Evolutionary conservation across 495 filamentous ascomycete species (phyloP).

Genomic region (Lasiosphaeria miniovina): DNA sequence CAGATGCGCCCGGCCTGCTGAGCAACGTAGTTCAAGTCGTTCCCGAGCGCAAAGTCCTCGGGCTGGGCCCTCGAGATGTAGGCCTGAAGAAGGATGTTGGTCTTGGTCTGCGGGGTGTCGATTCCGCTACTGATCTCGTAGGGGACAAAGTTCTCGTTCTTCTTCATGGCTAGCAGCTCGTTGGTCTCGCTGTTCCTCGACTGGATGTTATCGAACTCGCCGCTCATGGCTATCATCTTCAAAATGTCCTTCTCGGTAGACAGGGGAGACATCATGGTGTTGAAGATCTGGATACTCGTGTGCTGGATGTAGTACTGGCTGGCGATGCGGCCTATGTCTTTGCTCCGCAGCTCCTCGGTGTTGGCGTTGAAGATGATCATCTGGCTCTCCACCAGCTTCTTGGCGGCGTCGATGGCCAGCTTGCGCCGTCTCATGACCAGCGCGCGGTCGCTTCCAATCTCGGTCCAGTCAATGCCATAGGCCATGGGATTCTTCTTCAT

Average conservation of each 20-base stretch:
- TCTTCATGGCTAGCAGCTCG: slow-evolving; percentile 59
- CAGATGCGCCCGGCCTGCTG: slow-evolving; percentile 95
- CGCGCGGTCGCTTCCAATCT: slow-evolving; percentile 79
- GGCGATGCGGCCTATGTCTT: slow-evolving; percentile 93
- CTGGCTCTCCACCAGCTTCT: slow-evolving; percentile 81
- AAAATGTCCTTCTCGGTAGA: slow-evolving; percentile 86
- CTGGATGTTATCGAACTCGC: slow-evolving; percentile 97
- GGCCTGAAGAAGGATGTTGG: slow-evolving; percentile 90
- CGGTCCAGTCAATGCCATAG: slow-evolving; percentile 96
- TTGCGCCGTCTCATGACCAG: slow-evolving; percentile 78
- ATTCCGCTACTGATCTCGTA: slow-evolving; percentile 73
- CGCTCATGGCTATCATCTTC: slow-evolving; percentile 91
- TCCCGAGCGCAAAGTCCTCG: slow-evolving; percentile 89
- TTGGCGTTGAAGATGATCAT: slow-evolving; percentile 98
- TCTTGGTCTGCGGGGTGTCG: slow-evolving; percentile 81
- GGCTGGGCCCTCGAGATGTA: slow-evolving; percentile 87
- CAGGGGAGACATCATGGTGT: slow-evolving; percentile 77
- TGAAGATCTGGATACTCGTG: slow-evolving; percentile 92
- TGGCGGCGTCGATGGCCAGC: slow-evolving; percentile 81
- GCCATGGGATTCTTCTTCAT: slow-evolving; percentile 88
- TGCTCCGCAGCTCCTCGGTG: slow-evolving; percentile 86
- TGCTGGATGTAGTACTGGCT: slow-evolving; percentile 96
- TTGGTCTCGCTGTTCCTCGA: slow-evolving; percentile 79
- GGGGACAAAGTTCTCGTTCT: slow-evolving; percentile 62
- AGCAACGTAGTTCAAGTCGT: slow-evolving; percentile 89